Evolutionary conservation across 768 basidiomycete genomes (phyloP).

Genomic region (Clitopilus passeckerianus): DNA sequence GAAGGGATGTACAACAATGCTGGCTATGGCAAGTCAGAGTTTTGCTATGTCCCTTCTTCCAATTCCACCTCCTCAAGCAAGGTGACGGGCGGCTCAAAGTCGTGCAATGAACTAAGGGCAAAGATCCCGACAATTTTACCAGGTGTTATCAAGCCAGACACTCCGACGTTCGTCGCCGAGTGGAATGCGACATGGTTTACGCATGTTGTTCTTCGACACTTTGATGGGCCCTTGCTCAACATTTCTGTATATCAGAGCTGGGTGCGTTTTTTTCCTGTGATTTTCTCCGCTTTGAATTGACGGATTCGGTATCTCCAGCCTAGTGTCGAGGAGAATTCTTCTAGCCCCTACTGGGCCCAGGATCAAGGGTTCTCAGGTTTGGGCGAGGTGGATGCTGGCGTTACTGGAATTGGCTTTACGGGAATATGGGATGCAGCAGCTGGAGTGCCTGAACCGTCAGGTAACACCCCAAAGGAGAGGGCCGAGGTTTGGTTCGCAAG

Average conservation of each 20-base stretch:
- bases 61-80: background rate
- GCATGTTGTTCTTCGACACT: background rate
- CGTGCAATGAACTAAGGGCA: background rate
- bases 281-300: background rate
- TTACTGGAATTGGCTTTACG: background rate
- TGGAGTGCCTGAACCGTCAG: background rate
- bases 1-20: conserved; percentile 1
- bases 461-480: background rate
- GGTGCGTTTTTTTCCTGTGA: background rate
- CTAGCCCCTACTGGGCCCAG: background rate
- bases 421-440: background rate
- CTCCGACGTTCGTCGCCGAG: background rate
- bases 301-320: background rate
- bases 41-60: background rate
- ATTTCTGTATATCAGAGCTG: background rate
- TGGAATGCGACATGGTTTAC: background rate
- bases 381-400: background rate
- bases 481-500: background rate
- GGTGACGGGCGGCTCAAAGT: background rate
- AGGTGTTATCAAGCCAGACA: background rate
- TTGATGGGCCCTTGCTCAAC: conserved; percentile 3
- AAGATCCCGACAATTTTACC: background rate
- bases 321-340: background rate
- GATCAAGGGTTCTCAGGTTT: background rate
- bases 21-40: background rate